phyloP scores from a whole-genome alignment of 2,329 filamentous ascomycete genomes.

The Talaromyces atroroseus region DNA sequence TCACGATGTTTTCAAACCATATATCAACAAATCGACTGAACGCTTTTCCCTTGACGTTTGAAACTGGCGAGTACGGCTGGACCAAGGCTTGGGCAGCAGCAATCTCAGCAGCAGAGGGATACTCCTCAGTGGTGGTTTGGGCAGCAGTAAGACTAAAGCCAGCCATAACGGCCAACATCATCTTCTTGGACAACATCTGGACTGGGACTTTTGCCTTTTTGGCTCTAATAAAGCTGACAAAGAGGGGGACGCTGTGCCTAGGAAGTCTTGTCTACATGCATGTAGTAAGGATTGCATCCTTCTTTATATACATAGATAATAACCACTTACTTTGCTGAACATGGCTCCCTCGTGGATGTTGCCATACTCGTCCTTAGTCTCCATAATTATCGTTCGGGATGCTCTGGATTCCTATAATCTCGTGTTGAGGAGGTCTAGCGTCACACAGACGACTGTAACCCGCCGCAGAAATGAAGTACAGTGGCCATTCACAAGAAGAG shows the following conservation, averaged over 20 bases:
- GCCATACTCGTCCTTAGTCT: no score
- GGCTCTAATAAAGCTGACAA: not conserved
- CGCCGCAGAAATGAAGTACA: no score
- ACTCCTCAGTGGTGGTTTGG: constrained; percentile 22
- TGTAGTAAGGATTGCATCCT: not conserved
- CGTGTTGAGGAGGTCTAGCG: not conserved
- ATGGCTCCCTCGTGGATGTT: not conserved
- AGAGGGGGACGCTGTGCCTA: not conserved
- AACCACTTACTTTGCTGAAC: not conserved
- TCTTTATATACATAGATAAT: not conserved
- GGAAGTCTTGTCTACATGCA: not conserved
- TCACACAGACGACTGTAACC: not conserved
- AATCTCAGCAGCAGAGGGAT: constrained; percentile 27
- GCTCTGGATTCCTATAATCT: no score
- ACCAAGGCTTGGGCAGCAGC: constrained; percentile 49
- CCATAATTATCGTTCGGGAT: no score
- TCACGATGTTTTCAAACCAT: constrained; percentile 69
- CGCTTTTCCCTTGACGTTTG: constrained; percentile 61
- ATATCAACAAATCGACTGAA: constrained; percentile 69
- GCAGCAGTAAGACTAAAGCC: constrained; percentile 21
- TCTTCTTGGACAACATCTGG: constrained; percentile 19
- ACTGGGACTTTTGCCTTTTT: not conserved
- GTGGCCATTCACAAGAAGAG: no score
- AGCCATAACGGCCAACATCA: constrained; percentile 20
- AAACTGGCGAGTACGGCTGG: constrained; percentile 57